These are phyloP conservation scores for Cardamine chenopodiifolia DNA, from an alignment of 345 rosid genomes.

Conservation along the genomic window DNA sequence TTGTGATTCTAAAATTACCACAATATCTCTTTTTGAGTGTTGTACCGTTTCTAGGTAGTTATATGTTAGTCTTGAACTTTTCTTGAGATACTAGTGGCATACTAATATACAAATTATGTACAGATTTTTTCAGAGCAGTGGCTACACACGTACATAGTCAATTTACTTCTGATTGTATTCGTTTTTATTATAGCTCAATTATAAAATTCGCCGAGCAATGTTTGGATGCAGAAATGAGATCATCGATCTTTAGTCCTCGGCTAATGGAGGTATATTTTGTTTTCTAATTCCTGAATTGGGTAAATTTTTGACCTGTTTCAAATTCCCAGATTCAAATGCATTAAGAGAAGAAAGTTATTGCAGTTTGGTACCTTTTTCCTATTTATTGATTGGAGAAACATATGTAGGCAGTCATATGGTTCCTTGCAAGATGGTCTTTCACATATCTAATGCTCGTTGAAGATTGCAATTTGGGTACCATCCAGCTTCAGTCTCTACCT, in stretches of 20 bases:
- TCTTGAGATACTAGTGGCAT: slow-evolving; percentile 18
- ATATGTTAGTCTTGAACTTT: slow-evolving; percentile 22
- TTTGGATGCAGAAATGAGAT: slow-evolving; percentile 70
- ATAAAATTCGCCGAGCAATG: slow-evolving; percentile 83
- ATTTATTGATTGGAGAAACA: slow-evolving; percentile 26
- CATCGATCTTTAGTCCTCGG: slow-evolving; percentile 89
- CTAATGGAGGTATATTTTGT: slow-evolving; percentile 78
- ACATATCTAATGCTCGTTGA: slow-evolving; percentile 82
- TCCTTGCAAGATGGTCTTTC: slow-evolving; percentile 93
- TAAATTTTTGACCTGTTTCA: slow-evolving; percentile 1
- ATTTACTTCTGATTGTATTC: slow-evolving; percentile 18
- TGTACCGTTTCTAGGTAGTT: slow-evolving; percentile 1
- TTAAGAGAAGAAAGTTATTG: slow-evolving; percentile 15
- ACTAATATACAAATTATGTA: slow-evolving; percentile 19
- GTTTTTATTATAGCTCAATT: slow-evolving; percentile 61
- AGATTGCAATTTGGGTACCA: slow-evolving; percentile 53
- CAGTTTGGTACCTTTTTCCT: slow-evolving; percentile 20
- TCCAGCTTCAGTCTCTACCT: slow-evolving; percentile 54
- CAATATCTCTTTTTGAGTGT: neutral
- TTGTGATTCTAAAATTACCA: slow-evolving; percentile 21
- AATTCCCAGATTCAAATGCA: slow-evolving; percentile 24
- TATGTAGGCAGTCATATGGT: slow-evolving; percentile 90
- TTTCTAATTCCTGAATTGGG: slow-evolving; percentile 17
- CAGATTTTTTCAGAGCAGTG: neutral
- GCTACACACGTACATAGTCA: neutral